These are phyloP conservation scores for Yamadazyma buinensis DNA, from an alignment of 1,139 yeast genomes.

Conservation along the genomic window DNA sequence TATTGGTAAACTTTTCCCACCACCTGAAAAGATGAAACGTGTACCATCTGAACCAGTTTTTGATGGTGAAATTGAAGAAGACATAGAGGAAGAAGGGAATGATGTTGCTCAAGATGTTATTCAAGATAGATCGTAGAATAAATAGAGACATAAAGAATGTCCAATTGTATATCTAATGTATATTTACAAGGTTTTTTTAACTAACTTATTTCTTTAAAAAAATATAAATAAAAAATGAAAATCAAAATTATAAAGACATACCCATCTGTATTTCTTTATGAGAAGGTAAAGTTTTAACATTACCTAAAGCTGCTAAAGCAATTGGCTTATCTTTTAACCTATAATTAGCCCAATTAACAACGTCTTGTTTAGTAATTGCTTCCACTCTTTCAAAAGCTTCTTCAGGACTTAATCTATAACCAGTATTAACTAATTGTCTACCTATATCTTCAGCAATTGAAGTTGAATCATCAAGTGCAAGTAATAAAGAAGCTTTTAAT, in stretches of 20 bases:
- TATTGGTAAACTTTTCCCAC: constrained; percentile 78
- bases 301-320: constrained; percentile 89
- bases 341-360: constrained; percentile 84
- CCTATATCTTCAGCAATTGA: constrained; percentile 98
- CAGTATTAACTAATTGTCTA: constrained; percentile 93
- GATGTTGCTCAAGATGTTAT: constrained; percentile 49
- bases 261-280: constrained; percentile 48
- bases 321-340: constrained; percentile 75
- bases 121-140: constrained; percentile 3
- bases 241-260: too few species aligned
- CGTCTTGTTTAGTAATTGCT: constrained; percentile 72
- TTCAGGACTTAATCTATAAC: constrained; percentile 84
- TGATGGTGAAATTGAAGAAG: constrained; percentile 30
- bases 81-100: constrained; percentile 38
- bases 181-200: constrained; percentile 1
- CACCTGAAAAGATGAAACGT: constrained; percentile 68
- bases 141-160: background rate
- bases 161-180: background rate
- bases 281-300: constrained; percentile 60
- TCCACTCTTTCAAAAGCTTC: constrained; percentile 87
- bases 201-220: too few species aligned
- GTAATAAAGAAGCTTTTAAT: constrained; percentile 82
- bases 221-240: too few species aligned
- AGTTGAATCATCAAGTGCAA: constrained; percentile 91
- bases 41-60: constrained; percentile 63